These are phyloP conservation scores for Colletotrichum phormii DNA, from an alignment of 2,329 filamentous ascomycete species.

Conservation along the genomic window DNA sequence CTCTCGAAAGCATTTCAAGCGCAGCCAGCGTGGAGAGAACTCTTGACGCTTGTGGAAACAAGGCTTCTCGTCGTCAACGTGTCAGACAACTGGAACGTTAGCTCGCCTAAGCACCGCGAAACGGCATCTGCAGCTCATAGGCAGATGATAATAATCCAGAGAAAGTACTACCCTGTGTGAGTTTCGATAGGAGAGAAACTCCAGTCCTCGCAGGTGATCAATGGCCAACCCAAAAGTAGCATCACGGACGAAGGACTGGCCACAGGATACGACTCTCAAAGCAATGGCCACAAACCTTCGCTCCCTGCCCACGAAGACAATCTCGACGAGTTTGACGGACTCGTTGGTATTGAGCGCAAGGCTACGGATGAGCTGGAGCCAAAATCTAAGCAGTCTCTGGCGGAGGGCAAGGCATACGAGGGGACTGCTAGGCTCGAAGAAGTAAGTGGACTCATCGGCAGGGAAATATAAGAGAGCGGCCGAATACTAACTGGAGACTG, in stretches of 20 bases:
- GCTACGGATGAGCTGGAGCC: neutral
- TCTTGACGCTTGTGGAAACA: neutral
- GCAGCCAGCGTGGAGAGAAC: neutral
- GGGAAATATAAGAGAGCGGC: no score
- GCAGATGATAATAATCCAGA: neutral
- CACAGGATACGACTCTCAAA: neutral
- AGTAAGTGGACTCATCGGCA: no score
- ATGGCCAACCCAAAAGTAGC: neutral
- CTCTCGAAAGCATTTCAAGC: no score
- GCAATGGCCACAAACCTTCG: neutral
- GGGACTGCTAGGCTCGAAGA: neutral
- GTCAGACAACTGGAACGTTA: neutral
- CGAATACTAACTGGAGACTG: neutral
- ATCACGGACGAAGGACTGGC: neutral
- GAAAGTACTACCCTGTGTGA: neutral
- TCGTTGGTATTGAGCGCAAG: slow-evolving; percentile 1
- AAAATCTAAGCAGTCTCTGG: neutral
- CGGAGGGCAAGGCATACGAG: neutral
- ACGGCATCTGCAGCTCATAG: neutral
- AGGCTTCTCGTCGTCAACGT: neutral
- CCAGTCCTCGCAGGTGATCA: neutral
- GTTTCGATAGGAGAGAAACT: neutral
- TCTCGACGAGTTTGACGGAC: slow-evolving; percentile 1
- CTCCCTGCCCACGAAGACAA: neutral
- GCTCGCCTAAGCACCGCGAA: neutral